A percentile compares a stretch with the other conserved stretches of the same genome.
These are phyloP conservation scores for Starmerella sirachaensis DNA, from an alignment of 805 yeast genomes.

Conservation along the genomic window DNA sequence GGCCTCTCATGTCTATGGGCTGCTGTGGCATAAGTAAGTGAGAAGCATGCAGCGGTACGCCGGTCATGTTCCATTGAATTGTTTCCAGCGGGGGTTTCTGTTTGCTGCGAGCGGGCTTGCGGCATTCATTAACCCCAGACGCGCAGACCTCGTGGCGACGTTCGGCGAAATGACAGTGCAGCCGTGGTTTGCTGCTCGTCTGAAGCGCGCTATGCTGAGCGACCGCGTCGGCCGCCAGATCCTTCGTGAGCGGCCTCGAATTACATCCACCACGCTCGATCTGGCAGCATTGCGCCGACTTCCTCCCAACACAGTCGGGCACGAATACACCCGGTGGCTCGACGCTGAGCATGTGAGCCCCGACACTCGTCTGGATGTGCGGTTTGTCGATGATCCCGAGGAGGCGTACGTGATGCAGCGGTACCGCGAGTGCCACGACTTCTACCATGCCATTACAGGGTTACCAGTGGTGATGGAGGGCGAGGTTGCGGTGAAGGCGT, in stretches of 20 bases:
- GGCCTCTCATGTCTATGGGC: too few species aligned
- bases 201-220: constrained; percentile 62
- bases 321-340: constrained; percentile 70
- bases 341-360: constrained; percentile 83
- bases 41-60: constrained; percentile 20
- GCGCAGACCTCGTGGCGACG: constrained; percentile 33
- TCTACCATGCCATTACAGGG: constrained; percentile 84
- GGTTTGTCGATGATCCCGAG: constrained; percentile 77
- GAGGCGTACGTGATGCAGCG: constrained; percentile 87
- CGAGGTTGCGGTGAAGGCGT: constrained; percentile 85
- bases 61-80: constrained; percentile 46
- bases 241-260: constrained; percentile 67
- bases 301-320: constrained; percentile 65
- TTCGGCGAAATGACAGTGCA: constrained; percentile 82
- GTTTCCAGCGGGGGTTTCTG: constrained; percentile 50
- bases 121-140: constrained; percentile 38
- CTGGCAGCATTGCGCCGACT: constrained; percentile 45
- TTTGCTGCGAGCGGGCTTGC: constrained; percentile 66
- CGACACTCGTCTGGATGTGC: constrained; percentile 82
- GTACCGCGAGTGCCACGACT: constrained; percentile 94
- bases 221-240: constrained; percentile 69
- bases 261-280: constrained; percentile 60
- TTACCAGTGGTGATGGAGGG: constrained; percentile 89
- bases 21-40: too few species aligned
- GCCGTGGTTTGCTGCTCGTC: constrained; percentile 46